These are phyloP conservation scores for Terana coerulea DNA, from an alignment of 768 basidiomycete species.

Conservation along the genomic window DNA sequence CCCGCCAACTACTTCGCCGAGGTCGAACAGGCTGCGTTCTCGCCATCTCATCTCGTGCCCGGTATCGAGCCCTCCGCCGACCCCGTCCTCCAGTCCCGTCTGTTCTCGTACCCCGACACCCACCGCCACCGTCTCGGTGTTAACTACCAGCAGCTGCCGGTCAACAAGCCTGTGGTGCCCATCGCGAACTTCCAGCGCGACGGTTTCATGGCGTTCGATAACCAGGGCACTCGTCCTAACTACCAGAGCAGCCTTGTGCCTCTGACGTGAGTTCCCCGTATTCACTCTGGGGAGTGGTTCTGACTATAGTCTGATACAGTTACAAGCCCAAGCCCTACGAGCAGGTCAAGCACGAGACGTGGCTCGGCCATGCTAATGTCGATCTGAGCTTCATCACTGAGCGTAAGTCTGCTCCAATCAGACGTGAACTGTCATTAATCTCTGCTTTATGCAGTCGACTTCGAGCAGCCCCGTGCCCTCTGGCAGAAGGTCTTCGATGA, in stretches of 20 bases:
- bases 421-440: neutral
- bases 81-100: constrained; percentile 89
- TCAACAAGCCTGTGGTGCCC: constrained; percentile 74
- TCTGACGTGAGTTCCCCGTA: constrained; percentile 52
- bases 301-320: no score
- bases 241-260: constrained; percentile 79
- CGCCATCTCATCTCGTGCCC: constrained; percentile 83
- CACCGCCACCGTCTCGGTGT: constrained; percentile 79
- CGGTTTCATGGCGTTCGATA: constrained; percentile 62
- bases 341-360: constrained; percentile 62
- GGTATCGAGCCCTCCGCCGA: constrained; percentile 90
- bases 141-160: constrained; percentile 85
- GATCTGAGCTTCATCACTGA: constrained; percentile 76
- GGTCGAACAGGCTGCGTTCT: constrained; percentile 89
- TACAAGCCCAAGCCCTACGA: constrained; percentile 42
- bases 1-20: constrained; percentile 90
- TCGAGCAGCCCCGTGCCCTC: constrained; percentile 75
- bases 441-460: constrained; percentile 53
- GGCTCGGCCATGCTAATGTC: constrained; percentile 63
- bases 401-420: constrained; percentile 43
- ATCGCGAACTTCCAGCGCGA: constrained; percentile 93
- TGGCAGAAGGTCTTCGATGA: constrained; percentile 69
- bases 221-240: constrained; percentile 83
- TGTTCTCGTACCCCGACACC: constrained; percentile 93
- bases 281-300: neutral